phyloP scores from a whole-genome alignment of 169 alveolate species.

The Plasmodium adleri region DNA sequence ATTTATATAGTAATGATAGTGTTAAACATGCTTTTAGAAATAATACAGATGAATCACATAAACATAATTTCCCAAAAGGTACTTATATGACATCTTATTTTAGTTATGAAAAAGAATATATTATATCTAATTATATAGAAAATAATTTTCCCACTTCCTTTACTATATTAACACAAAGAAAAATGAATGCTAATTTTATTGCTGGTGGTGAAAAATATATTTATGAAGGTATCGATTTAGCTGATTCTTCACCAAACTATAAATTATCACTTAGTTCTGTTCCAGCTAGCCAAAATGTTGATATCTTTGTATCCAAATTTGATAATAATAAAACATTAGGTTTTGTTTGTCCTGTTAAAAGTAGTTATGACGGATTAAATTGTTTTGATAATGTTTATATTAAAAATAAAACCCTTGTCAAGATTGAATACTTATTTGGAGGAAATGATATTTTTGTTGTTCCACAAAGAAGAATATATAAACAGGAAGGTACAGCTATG shows the following conservation, averaged over 20 bases:
- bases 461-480: slow-evolving; percentile 3
- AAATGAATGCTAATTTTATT: slow-evolving; percentile 5
- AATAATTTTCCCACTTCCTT: background rate
- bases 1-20: slow-evolving; percentile 1
- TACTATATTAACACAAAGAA: background rate
- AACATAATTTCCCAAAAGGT: slow-evolving; percentile 11
- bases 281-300: background rate
- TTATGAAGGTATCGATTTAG: slow-evolving; percentile 22
- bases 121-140: slow-evolving; percentile 24
- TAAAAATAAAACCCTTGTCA: background rate
- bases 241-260: slow-evolving; percentile 26
- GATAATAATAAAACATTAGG: slow-evolving; percentile 19
- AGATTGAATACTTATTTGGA: slow-evolving; percentile 15
- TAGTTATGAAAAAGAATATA: slow-evolving; percentile 6
- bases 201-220: background rate
- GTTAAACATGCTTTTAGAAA: slow-evolving; percentile 7
- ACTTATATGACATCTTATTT: slow-evolving; percentile 11
- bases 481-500: background rate
- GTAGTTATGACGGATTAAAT: background rate
- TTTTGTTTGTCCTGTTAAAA: slow-evolving; percentile 19
- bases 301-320: slow-evolving; percentile 15
- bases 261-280: background rate
- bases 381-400: slow-evolving; percentile 34
- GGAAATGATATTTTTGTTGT: slow-evolving; percentile 34
- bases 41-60: background rate